These are phyloP conservation scores for Blastocystis sp. DNA, from an alignment of 352 stramenopile genomes.

Conservation along the genomic window DNA sequence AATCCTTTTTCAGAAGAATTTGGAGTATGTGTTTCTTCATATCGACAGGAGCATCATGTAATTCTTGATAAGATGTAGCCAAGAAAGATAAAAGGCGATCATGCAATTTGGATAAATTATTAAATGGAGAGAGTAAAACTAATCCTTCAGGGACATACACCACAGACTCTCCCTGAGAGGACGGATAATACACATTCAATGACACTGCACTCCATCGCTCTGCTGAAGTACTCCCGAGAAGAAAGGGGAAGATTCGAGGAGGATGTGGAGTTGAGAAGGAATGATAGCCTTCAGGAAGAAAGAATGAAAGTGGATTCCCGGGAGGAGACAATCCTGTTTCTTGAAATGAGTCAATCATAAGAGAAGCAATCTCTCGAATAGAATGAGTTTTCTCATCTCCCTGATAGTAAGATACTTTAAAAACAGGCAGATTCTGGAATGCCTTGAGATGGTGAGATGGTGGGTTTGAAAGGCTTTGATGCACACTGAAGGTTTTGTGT, in stretches of 20 bases:
- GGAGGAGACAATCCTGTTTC: neutral
- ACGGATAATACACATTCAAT: constrained; percentile 44
- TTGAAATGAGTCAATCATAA: neutral
- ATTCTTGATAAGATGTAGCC: neutral
- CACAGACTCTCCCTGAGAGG: neutral
- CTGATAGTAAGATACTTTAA: constrained; percentile 6
- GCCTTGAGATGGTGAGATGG: neutral
- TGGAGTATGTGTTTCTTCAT: neutral
- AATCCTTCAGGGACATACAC: constrained; percentile 49
- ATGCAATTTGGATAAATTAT: neutral
- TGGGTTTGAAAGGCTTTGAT: neutral
- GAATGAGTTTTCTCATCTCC: neutral
- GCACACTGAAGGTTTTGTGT: constrained; percentile 7
- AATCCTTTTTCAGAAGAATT: neutral
- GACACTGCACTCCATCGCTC: constrained; percentile 49
- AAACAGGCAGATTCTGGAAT: neutral
- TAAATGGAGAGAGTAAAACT: constrained; percentile 52
- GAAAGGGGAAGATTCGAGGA: constrained; percentile 13
- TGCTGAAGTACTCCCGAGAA: neutral
- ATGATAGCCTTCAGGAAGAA: constrained; percentile 49
- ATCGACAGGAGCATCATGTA: neutral
- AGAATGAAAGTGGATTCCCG: neutral
- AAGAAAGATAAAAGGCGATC: neutral
- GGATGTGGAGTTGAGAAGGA: neutral
- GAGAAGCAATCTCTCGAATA: neutral